A percentile compares a stretch with the other conserved stretches of the same genome.
These are phyloP conservation scores for Fusarium irregulare DNA, from an alignment of 2,329 filamentous ascomycete species.

Conservation along the genomic window DNA sequence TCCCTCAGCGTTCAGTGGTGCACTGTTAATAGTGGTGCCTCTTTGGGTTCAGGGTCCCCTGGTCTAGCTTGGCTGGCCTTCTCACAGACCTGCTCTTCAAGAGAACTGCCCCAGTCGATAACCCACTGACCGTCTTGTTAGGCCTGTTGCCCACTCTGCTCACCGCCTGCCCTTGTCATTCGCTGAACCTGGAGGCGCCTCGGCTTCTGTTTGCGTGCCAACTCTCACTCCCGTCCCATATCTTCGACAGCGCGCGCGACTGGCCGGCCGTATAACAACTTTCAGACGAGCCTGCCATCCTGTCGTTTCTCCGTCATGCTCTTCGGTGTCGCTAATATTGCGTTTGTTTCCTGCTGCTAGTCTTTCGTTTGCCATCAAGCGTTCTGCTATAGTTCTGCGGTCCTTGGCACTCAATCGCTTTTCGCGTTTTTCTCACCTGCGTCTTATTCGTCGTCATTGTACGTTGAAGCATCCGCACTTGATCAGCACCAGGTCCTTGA, in stretches of 20 bases:
- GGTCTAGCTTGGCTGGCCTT: slow-evolving; percentile 39
- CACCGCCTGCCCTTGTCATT: slow-evolving; percentile 47
- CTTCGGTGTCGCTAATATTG: slow-evolving; percentile 39
- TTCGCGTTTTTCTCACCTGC: slow-evolving; percentile 29
- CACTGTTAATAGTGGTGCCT: slow-evolving; percentile 32
- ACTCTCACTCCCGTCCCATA: slow-evolving; percentile 32
- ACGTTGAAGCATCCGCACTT: slow-evolving; percentile 30
- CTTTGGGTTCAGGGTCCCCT: slow-evolving; percentile 34
- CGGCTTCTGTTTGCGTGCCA: slow-evolving; percentile 20
- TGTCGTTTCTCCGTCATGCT: slow-evolving; percentile 44
- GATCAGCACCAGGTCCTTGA: slow-evolving; percentile 29
- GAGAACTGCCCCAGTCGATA: slow-evolving; percentile 24
- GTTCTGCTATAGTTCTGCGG: slow-evolving; percentile 33
- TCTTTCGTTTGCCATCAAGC: slow-evolving; percentile 39
- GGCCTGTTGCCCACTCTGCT: slow-evolving; percentile 36
- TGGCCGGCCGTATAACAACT: slow-evolving; percentile 42
- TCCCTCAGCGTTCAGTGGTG: slow-evolving; percentile 23
- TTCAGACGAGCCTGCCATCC: slow-evolving; percentile 34
- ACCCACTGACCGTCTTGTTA: slow-evolving; percentile 39
- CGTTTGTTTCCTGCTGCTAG: slow-evolving; percentile 43
- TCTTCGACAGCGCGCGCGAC: slow-evolving; percentile 44
- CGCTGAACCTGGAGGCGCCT: slow-evolving; percentile 33
- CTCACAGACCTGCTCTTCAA: slow-evolving; percentile 37
- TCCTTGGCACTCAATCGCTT: slow-evolving; percentile 34
- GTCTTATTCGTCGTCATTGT: slow-evolving; percentile 34